Evolutionary conservation across 139 green algal species (phyloP).

Genomic region (Yamagishiella unicocca): DNA sequence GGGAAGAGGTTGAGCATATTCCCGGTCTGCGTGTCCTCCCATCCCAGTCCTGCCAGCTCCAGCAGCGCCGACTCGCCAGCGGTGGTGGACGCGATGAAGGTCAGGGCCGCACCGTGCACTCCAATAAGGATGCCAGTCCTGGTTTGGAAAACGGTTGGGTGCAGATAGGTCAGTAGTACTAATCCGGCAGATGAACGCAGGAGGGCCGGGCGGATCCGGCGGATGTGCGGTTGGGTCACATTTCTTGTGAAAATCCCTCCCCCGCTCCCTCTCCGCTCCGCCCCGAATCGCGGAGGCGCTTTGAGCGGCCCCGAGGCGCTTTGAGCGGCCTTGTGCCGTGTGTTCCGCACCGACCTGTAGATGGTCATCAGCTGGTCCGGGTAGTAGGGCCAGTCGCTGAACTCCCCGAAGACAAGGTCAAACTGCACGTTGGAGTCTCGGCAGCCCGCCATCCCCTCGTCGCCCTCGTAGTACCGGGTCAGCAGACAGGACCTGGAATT

Average conservation of each 20-base stretch:
- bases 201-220: not conserved
- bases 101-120: conserved; percentile 39
- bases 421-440: conserved; percentile 30
- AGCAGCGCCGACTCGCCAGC: conserved; percentile 23
- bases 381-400: conserved; percentile 50
- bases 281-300: not conserved
- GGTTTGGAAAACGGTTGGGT: not conserved
- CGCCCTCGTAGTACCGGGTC: conserved; percentile 30
- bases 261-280: not conserved
- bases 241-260: not conserved
- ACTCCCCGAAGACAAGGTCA: conserved; percentile 50
- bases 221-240: not conserved
- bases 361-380: conserved; percentile 50
- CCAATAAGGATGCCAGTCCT: conserved; percentile 38
- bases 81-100: conserved; percentile 21
- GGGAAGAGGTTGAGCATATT: conserved; percentile 49
- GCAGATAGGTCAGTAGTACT: not conserved
- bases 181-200: too few relatives aligned
- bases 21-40: conserved; percentile 26
- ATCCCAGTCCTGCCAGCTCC: conserved; percentile 25
- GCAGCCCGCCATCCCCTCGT: conserved; percentile 33
- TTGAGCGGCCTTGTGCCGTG: not conserved
- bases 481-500: conserved; percentile 46
- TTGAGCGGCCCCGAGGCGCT: not conserved
- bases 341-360: conserved; percentile 20